A percentile compares a stretch with the other conserved stretches of the same genome.
Conservation (phyloP, 1,284 basidiomycete genomes). For the Heterobasidion annosum region DNA sequence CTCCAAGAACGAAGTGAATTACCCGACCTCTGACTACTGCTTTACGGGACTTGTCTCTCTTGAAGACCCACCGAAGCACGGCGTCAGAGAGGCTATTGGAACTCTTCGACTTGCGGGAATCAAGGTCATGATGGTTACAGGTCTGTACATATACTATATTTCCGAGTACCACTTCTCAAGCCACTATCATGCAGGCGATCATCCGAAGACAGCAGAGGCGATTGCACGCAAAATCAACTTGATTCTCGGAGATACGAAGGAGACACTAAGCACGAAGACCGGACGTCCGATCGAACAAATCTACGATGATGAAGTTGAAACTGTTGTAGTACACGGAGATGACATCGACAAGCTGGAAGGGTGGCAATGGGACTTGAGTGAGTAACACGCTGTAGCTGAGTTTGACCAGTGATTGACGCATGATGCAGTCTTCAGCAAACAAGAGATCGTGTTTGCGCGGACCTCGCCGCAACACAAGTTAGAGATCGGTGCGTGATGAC, state of each 20-base stretch:
- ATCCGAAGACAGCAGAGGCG: conserved; percentile 62
- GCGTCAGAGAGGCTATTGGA: conserved; percentile 61
- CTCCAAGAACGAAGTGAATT: conserved; percentile 43
- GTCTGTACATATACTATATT: conserved; percentile 19
- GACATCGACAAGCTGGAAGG: conserved; percentile 53
- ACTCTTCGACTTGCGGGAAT: conserved; percentile 59
- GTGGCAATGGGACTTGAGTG: conserved; percentile 65
- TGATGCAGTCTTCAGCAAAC: conserved; percentile 46
- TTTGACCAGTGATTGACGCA: not conserved
- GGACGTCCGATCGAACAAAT: conserved; percentile 45
- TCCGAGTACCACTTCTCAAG: not conserved
- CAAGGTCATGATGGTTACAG: conserved; percentile 68
- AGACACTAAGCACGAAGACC: conserved; percentile 47
- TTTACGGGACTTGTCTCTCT: conserved; percentile 59
- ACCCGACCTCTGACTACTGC: conserved; percentile 46
- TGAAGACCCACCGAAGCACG: conserved; percentile 64
- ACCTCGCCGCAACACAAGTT: conserved; percentile 68
- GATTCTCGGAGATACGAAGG: conserved; percentile 54
- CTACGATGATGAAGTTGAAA: conserved; percentile 58
- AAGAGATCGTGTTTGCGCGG: conserved; percentile 64
- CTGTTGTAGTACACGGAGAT: conserved; percentile 60
- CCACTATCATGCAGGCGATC: conserved; percentile 34
- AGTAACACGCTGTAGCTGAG: conserved; percentile 11
- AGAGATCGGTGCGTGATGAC: conserved; percentile 42
- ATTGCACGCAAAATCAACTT: conserved; percentile 63